phyloP scores from a whole-genome alignment of 1,139 yeast species.

The Suhomyces chickasaworum region DNA sequence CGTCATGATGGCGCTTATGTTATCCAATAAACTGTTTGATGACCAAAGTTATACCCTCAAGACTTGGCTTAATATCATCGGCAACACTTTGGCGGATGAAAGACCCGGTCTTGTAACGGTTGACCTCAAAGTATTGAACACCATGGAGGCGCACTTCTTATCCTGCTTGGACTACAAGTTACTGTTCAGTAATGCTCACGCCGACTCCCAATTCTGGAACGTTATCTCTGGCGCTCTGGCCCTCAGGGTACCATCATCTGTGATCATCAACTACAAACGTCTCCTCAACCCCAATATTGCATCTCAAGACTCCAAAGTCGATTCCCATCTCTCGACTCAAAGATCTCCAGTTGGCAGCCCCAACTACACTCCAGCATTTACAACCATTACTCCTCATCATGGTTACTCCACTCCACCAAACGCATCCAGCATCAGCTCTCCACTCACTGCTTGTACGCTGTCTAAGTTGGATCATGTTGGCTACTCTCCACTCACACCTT shows the following conservation, averaged over 20 bases:
- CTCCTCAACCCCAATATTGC: conserved; percentile 8
- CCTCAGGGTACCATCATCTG: conserved; percentile 25
- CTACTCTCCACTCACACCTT: conserved; percentile 19
- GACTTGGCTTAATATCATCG: conserved; percentile 45
- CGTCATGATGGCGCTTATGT: conserved; percentile 38
- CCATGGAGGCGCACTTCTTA: conserved; percentile 35
- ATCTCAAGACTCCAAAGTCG: neutral
- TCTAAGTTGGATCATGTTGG: conserved; percentile 7
- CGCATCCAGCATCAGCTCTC: conserved; percentile 9
- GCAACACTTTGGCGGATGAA: conserved; percentile 16
- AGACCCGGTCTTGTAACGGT: conserved; percentile 12
- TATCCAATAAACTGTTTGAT: conserved; percentile 51
- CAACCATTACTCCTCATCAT: conserved; percentile 6
- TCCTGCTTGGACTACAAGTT: conserved; percentile 33
- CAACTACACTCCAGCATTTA: conserved; percentile 7
- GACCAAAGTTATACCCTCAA: conserved; percentile 56
- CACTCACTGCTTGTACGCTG: conserved; percentile 11
- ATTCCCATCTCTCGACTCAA: neutral
- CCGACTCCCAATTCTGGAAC: conserved; percentile 31
- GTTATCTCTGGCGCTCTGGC: conserved; percentile 6
- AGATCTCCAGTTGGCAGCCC: conserved; percentile 5
- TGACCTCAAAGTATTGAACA: conserved; percentile 27
- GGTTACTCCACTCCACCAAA: conserved; percentile 11
- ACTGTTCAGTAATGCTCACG: conserved; percentile 26
- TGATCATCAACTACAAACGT: conserved; percentile 13